Conservation (phyloP, 345 rosid genomes). For the rapeseed (Brassica napus) region DNA sequence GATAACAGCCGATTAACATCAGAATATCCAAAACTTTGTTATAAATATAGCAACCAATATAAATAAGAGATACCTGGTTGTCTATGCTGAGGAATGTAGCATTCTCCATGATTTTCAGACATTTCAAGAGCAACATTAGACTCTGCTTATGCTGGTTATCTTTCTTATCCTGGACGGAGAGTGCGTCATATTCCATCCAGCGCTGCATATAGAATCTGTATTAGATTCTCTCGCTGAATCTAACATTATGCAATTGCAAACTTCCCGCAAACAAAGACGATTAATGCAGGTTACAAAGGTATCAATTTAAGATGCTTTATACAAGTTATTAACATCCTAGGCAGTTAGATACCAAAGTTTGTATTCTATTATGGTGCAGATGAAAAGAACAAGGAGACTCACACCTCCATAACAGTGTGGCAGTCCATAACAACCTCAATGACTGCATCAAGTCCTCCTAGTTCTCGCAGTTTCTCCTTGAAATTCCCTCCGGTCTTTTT, state of each 20-base stretch:
- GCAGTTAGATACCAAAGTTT: conserved; percentile 7
- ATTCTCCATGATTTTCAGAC: conserved; percentile 95
- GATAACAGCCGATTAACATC: background rate
- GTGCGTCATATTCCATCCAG: conserved; percentile 20
- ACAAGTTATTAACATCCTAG: conserved; percentile 8
- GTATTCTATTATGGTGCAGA: conserved; percentile 28
- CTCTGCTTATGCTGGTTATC: conserved; percentile 49
- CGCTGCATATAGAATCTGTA: conserved; percentile 23
- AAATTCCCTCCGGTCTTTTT: conserved; percentile 74
- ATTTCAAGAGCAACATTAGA: conserved; percentile 65
- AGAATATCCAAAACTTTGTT: background rate
- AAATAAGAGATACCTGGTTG: conserved; percentile 59
- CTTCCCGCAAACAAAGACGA: background rate
- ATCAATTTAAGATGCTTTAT: conserved; percentile 11
- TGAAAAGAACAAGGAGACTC: conserved; percentile 41
- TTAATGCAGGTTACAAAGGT: background rate
- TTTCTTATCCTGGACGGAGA: conserved; percentile 41
- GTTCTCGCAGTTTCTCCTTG: conserved; percentile 83
- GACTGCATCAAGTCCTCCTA: conserved; percentile 90
- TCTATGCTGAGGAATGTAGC: conserved; percentile 85
- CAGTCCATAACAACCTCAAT: conserved; percentile 74
- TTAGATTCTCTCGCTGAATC: background rate
- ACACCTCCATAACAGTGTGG: conserved; percentile 79
- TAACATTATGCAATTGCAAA: background rate
- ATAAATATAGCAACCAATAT: background rate